A percentile compares a stretch with the other conserved stretches of the same genome.
These are phyloP conservation scores for Sarocladium strictum DNA, from an alignment of 2,329 filamentous ascomycete species.

Conservation along the genomic window DNA sequence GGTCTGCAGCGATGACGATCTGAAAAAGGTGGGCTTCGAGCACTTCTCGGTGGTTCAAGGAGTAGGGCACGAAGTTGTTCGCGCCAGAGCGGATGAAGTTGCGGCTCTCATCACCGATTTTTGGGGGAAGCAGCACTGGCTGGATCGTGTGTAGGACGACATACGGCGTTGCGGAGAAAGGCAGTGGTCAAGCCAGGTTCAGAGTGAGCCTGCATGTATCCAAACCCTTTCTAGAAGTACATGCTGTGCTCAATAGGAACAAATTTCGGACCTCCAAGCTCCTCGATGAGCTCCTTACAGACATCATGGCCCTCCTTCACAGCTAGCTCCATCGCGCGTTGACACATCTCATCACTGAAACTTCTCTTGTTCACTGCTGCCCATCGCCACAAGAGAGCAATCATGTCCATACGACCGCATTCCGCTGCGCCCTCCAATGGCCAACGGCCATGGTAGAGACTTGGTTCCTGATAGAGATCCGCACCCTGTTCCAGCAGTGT, in stretches of 20 bases:
- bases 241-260: no score
- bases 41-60: slow-evolving; percentile 18
- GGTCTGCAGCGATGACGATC: slow-evolving; percentile 14
- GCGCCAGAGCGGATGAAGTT: slow-evolving; percentile 18
- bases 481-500: not conserved
- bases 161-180: no score
- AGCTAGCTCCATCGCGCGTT: not conserved
- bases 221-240: no score
- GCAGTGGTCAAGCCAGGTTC: no score
- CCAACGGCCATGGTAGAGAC: not conserved
- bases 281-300: not conserved
- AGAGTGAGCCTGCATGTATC: no score
- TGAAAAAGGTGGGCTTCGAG: slow-evolving; percentile 13
- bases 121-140: slow-evolving; percentile 13
- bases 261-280: no score
- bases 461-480: not conserved
- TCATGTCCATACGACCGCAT: not conserved
- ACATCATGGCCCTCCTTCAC: not conserved
- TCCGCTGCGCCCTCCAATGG: not conserved
- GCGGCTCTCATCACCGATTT: slow-evolving; percentile 13
- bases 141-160: not conserved
- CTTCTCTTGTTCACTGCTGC: not conserved
- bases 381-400: not conserved
- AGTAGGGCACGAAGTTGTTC: slow-evolving; percentile 19
- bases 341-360: not conserved